These are phyloP conservation scores for Castanospermum australe DNA, from an alignment of 306 rosid species.

Conservation along the genomic window DNA sequence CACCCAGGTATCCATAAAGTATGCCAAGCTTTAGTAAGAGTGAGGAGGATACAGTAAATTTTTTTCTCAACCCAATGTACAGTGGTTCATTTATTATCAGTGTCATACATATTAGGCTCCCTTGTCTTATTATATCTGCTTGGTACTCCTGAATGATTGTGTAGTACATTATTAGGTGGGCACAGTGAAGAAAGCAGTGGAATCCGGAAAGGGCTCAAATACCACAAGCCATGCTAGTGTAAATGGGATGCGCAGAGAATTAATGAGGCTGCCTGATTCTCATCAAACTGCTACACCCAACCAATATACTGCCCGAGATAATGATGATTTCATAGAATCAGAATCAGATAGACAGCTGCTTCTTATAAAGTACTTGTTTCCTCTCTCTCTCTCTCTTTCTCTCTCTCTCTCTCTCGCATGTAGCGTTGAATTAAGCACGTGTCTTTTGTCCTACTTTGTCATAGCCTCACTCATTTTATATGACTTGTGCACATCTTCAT, in stretches of 20 bases:
- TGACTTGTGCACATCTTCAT: neutral
- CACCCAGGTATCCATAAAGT: slow-evolving; percentile 62
- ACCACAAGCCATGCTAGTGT: slow-evolving; percentile 40
- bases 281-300: slow-evolving; percentile 55
- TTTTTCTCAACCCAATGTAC: slow-evolving; percentile 1
- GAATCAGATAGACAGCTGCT: slow-evolving; percentile 95
- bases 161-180: slow-evolving; percentile 54
- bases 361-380: slow-evolving; percentile 69
- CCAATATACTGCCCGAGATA: slow-evolving; percentile 53
- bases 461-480: neutral
- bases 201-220: slow-evolving; percentile 55
- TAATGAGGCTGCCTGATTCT: slow-evolving; percentile 81
- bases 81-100: neutral
- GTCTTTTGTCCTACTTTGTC: slow-evolving; percentile 6
- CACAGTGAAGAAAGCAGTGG: slow-evolving; percentile 61
- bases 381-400: neutral
- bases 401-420: neutral
- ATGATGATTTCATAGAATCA: slow-evolving; percentile 81
- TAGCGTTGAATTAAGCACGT: slow-evolving; percentile 8
- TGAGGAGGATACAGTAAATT: neutral
- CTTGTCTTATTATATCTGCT: neutral
- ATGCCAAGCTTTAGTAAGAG: slow-evolving; percentile 25
- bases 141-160: slow-evolving; percentile 31
- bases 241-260: slow-evolving; percentile 74
- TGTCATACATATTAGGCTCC: neutral